These are phyloP conservation scores for Yamadazyma jaroonii DNA, from an alignment of 1,139 yeast species.

Conservation along the genomic window DNA sequence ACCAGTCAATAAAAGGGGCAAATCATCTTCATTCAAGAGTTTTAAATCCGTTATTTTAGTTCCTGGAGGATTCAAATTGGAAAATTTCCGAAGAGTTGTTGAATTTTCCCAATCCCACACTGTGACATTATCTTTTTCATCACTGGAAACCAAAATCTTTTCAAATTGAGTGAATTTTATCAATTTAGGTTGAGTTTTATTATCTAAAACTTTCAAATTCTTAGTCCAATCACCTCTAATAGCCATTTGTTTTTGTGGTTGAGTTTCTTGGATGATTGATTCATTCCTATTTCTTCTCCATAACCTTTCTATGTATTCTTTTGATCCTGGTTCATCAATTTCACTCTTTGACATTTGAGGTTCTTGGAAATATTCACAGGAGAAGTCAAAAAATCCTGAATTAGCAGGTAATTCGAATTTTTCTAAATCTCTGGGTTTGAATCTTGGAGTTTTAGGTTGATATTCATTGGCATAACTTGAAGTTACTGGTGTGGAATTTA, in stretches of 20 bases:
- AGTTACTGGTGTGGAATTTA: conserved; percentile 40
- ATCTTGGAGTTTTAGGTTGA: conserved; percentile 54
- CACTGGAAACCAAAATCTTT: conserved; percentile 74
- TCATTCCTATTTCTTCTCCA: conserved; percentile 95
- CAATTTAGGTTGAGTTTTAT: conserved; percentile 75
- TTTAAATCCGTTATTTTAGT: conserved; percentile 86
- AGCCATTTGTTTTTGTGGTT: conserved; percentile 82
- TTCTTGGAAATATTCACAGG: conserved; percentile 91
- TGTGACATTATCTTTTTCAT: conserved; percentile 78
- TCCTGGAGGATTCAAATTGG: conserved; percentile 84
- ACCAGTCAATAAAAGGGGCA: conserved; percentile 80
- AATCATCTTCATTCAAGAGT: conserved; percentile 87
- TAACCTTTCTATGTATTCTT: conserved; percentile 73
- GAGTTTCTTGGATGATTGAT: conserved; percentile 80
- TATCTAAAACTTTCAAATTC: conserved; percentile 59
- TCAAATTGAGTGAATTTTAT: conserved; percentile 89
- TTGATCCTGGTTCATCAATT: conserved; percentile 89
- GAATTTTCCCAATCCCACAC: conserved; percentile 86
- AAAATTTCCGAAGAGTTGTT: conserved; percentile 60
- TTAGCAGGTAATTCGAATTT: conserved; percentile 56
- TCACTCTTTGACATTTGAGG: conserved; percentile 92
- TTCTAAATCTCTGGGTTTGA: conserved; percentile 32
- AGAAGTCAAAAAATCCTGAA: conserved; percentile 82
- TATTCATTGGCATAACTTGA: conserved; percentile 50
- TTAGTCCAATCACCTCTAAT: conserved; percentile 84